Evolutionary conservation across 331 rosid genomes (phyloP), one percentile per base, ranked within the genome.

Genomic region (Stylosanthes scabra): DNA sequence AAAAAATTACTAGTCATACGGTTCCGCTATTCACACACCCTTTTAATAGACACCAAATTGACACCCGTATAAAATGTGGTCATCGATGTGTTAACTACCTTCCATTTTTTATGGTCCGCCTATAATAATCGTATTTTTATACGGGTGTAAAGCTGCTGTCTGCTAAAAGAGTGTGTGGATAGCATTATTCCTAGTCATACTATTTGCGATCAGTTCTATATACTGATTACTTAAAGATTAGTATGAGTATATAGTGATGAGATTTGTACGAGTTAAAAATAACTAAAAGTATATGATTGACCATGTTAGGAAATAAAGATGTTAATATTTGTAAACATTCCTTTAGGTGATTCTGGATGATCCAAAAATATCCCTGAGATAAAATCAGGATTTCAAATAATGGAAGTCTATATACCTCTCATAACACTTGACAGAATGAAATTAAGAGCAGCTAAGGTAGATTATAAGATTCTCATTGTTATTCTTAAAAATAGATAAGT

Each of bases 231-330:
- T 61, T 28, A 11, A 49, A 14, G 54, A 49, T 49, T 49, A 11
- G 54, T 12, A 49, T 12, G n/a, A 49, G 62, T 34, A 29, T 51
- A 71, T 44, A 59, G 64, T 49, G 62, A 67, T 52, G 45, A 34
- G 62, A 47, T 15, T n/a, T 4, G 11, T 40, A 70, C 40, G 81
- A 71, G 41, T 59, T 14, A 5, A 31, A 46, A 68, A 54, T 74
- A 80, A 62, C 34, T 59, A 58, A 55, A 68, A 58, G 64, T 77
- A 69, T 60, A n/a, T 52, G 56, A 45, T 69, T 40, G 39, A 62
- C 57, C 65, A 42, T 52, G 44, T 59, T 15, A 29, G 42, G 52
- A 49, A 16, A 66, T 58, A 58, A 41, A 39, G 56, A 50, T 6
- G 54, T 68, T 52, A 65, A 65, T 60, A 66, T 40, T 39, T 67